phyloP scores from a whole-genome alignment of 1,139 yeast genomes.

The Wickerhamomyces sp. region DNA sequence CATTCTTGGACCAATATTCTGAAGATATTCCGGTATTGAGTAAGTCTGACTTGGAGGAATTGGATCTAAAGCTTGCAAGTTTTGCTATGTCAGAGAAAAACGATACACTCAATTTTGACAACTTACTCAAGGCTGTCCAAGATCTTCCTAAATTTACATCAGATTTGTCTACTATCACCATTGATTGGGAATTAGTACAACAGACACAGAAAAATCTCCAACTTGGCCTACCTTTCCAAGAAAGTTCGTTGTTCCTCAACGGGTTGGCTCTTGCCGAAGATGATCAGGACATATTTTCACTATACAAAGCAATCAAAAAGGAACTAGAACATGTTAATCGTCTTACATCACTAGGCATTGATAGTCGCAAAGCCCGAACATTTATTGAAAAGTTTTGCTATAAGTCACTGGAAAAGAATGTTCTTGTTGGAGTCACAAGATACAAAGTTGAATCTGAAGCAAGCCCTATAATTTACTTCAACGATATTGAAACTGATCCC shows the following conservation, averaged over 20 bases:
- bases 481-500: slow-evolving; percentile 65
- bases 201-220: slow-evolving; percentile 21
- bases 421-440: slow-evolving; percentile 9
- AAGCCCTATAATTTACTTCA: slow-evolving; percentile 63
- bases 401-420: slow-evolving; percentile 33
- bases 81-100: slow-evolving; percentile 30
- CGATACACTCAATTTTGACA: slow-evolving; percentile 28
- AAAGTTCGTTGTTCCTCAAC: slow-evolving; percentile 52
- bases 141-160: slow-evolving; percentile 48
- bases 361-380: slow-evolving; percentile 32
- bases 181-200: slow-evolving; percentile 21
- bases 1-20: slow-evolving; percentile 15
- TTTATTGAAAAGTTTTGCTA: slow-evolving; percentile 43
- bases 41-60: slow-evolving; percentile 29
- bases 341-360: slow-evolving; percentile 35
- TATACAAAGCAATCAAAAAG: slow-evolving; percentile 27
- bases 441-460: slow-evolving; percentile 27
- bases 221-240: slow-evolving; percentile 21
- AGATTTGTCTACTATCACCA: slow-evolving; percentile 14
- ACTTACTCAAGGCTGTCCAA: slow-evolving; percentile 35
- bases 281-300: slow-evolving; percentile 37
- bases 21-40: slow-evolving; percentile 27
- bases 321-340: slow-evolving; percentile 34
- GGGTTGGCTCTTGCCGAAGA: slow-evolving; percentile 48
- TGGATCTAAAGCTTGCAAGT: slow-evolving; percentile 46